Percentiles rank a stretch among this genome's conserved stretches.
Conservation (phyloP, 257 asterid species). For the Solanum lycopersicoides region DNA sequence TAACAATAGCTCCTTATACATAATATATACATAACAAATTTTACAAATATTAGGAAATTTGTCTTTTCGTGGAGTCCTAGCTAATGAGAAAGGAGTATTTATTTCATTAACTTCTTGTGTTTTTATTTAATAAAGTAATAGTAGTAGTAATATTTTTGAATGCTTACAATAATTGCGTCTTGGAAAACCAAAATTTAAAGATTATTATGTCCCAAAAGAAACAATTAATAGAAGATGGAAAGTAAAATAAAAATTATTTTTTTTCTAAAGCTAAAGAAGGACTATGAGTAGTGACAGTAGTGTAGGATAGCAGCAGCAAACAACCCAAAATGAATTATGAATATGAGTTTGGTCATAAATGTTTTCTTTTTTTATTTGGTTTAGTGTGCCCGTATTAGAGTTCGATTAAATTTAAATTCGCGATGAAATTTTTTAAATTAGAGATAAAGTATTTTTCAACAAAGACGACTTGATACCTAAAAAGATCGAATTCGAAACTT, state of each 20-base stretch:
- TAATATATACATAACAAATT: background rate
- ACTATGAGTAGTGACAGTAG: background rate
- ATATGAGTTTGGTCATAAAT: background rate
- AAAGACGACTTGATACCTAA: fast-evolving
- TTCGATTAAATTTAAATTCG: fast-evolving
- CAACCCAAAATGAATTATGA: background rate
- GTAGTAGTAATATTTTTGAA: background rate
- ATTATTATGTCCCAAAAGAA: background rate
- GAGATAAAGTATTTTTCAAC: fast-evolving
- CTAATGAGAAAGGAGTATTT: background rate
- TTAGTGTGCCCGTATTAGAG: fast-evolving
- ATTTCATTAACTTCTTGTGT: background rate
- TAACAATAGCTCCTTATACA: background rate
- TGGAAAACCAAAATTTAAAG: background rate
- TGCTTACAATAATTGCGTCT: background rate
- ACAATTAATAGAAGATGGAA: background rate
- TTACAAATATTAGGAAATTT: background rate
- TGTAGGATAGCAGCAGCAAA: background rate
- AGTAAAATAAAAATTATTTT: background rate
- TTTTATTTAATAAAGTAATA: background rate
- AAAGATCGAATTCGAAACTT: fast-evolving
- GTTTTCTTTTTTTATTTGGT: background rate
- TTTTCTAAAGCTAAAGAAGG: background rate
- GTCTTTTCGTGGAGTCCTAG: background rate
- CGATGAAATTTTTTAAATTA: fast-evolving